Base-by-base conservation (phyloP, 2,329 filamentous ascomycete genomes). In the Ophiosphaerella korrae region DNA sequence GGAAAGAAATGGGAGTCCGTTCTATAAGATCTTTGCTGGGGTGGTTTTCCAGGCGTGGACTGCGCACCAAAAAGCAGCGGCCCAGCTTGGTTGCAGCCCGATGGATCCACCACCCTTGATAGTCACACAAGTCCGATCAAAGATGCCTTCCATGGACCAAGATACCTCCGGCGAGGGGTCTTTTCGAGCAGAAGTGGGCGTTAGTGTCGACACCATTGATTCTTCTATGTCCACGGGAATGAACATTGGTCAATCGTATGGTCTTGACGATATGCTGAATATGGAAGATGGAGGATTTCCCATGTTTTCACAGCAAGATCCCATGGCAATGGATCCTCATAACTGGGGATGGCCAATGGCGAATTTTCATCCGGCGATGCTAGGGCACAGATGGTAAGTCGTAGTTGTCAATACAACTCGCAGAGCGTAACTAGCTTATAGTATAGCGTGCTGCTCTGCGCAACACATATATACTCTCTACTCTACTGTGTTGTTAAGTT, bases 1-100 rank as follows among this genome's bases (percentile, higher is more conserved):
- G 41, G 57, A 62, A 11, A 45, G 58, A 2, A 48, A 52, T 5
- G 53, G 60, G 1, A 61, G 63, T 42, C 57, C 63, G 5, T 62
- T 75, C 18, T 69, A 67, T 40, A 61, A 58, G 14, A 56, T 74
- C 1, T 84, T 88, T 53, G 80, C 81, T 1, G 75, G 76, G 16
- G 76, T 83, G 14, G 82, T 88, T 35, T 71, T 88, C 50, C 86
- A 84, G 60, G 84, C 61, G 1, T 66, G 59, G 63, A n/a, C 52
- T 3, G 57, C 56, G 5, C 51, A 59, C 14, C 48, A 62, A 43
- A 48, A 50, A 5, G 53, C 48, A 9, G 16, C 41, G 5, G 38
- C 37, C 23, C 38, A 44, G 9, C 37, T 42, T n/a, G 38, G 24
- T 16, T 34, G 29, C 5, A 29, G 24, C 14, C 35, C 33, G 3